These are phyloP conservation scores for Naganishia onofrii DNA, from an alignment of 768 basidiomycete species.

Conservation along the genomic window DNA sequence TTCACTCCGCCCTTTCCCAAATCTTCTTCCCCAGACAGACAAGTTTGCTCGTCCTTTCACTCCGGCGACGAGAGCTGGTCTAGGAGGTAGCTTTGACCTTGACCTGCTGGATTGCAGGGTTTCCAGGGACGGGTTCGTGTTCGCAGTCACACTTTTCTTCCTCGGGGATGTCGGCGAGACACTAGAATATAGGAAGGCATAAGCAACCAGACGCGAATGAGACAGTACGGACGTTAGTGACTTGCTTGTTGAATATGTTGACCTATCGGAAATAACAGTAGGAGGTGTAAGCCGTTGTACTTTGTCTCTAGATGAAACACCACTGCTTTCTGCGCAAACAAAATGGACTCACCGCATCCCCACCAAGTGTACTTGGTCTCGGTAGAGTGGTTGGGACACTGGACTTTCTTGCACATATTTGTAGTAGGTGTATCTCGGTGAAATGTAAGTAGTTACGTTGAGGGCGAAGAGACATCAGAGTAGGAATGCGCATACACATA, in stretches of 20 bases:
- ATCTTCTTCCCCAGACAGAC: no score
- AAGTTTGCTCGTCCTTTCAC: no score
- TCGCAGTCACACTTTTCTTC: slow-evolving; percentile 46
- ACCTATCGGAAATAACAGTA: slow-evolving; percentile 32
- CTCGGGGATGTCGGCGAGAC: slow-evolving; percentile 44
- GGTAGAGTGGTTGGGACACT: slow-evolving; percentile 42
- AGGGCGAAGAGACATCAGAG: no score
- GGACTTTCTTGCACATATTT: slow-evolving; percentile 47
- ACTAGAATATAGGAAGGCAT: slow-evolving; percentile 32
- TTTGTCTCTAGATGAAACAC: not conserved
- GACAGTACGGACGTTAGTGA: not conserved
- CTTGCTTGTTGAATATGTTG: slow-evolving; percentile 45
- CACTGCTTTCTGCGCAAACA: not conserved
- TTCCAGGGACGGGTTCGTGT: slow-evolving; percentile 41
- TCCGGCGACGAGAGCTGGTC: not conserved
- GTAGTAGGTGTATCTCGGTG: not conserved
- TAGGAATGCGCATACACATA: not conserved
- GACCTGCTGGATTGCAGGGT: slow-evolving; percentile 44
- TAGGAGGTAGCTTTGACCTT: slow-evolving; percentile 18
- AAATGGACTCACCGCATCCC: slow-evolving; percentile 47
- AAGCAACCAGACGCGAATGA: not conserved
- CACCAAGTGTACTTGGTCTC: slow-evolving; percentile 50
- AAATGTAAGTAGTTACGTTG: not conserved
- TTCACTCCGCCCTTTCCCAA: no score
- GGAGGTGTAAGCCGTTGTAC: not conserved